These are phyloP conservation scores for Tolypocladium nubicola DNA, from an alignment of 2,329 filamentous ascomycete genomes.

Conservation along the genomic window DNA sequence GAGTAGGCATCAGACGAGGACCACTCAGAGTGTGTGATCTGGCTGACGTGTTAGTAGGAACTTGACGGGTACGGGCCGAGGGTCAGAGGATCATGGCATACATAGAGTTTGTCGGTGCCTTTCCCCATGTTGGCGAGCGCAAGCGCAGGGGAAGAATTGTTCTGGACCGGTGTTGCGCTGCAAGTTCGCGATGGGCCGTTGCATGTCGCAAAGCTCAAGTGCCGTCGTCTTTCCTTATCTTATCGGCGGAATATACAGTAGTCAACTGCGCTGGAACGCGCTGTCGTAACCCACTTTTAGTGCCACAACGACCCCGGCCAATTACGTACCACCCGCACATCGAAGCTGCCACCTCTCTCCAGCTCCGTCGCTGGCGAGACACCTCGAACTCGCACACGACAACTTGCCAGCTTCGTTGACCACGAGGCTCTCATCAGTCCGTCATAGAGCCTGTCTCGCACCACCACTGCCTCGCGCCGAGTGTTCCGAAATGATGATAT, in stretches of 20 bases:
- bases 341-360: background rate
- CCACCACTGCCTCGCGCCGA: background rate
- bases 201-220: background rate
- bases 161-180: background rate
- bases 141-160: background rate
- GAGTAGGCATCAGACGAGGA: constrained; percentile 81
- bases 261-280: background rate
- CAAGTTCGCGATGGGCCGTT: background rate
- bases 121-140: constrained; percentile 23
- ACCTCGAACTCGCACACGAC: background rate
- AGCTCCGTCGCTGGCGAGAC: background rate
- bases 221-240: background rate
- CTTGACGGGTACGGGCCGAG: background rate
- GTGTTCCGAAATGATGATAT: background rate
- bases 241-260: background rate
- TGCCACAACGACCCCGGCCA: background rate
- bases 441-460: background rate
- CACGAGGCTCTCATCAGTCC: background rate
- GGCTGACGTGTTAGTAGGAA: background rate
- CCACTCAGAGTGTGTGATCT: constrained; percentile 97
- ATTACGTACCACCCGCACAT: background rate
- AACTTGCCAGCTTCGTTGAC: background rate
- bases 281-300: background rate
- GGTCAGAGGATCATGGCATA: constrained; percentile 9
- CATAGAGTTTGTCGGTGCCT: constrained; percentile 36